A percentile compares a stretch with the other conserved stretches of the same genome.
Conservation (phyloP, 805 yeast genomes). For the Nakazawaea pomicola region DNA sequence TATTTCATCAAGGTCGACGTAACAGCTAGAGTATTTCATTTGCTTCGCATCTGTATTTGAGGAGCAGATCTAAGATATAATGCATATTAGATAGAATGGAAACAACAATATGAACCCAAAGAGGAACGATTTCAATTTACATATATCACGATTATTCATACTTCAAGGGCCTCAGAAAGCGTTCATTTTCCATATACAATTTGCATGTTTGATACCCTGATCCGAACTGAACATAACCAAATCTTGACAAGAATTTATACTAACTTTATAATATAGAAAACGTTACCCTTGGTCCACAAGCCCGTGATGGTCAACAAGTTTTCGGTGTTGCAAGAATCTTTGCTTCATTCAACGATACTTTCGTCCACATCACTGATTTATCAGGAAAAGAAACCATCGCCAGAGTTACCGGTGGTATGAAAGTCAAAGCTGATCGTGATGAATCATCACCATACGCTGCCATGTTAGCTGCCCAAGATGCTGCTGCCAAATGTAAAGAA, state of each 20-base stretch:
- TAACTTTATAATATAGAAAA: slow-evolving; percentile 31
- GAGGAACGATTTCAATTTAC: too few relatives aligned
- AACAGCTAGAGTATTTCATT: too few relatives aligned
- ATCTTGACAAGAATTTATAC: slow-evolving; percentile 6
- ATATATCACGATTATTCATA: too few relatives aligned
- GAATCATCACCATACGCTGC: slow-evolving; percentile 99
- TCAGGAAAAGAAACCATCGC: slow-evolving; percentile 99
- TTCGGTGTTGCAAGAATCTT: slow-evolving; percentile 99
- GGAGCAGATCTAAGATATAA: too few relatives aligned
- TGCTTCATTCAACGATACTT: slow-evolving; percentile 99
- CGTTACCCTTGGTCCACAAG: slow-evolving; percentile 76
- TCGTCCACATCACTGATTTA: slow-evolving; percentile 98
- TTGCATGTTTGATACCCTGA: too few relatives aligned
- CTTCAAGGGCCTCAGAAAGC: too few relatives aligned
- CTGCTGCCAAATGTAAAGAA: slow-evolving; percentile 97
- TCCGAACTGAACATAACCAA: too few relatives aligned
- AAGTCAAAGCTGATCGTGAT: slow-evolving; percentile 99
- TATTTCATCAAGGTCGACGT: too few relatives aligned
- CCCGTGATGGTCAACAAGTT: slow-evolving; percentile 97
- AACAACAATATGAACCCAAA: too few relatives aligned
- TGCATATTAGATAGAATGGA: too few relatives aligned
- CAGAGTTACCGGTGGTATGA: slow-evolving; percentile 99
- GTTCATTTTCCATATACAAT: too few relatives aligned
- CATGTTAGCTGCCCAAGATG: slow-evolving; percentile 99
- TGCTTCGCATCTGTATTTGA: too few relatives aligned